These are phyloP conservation scores for Parathielavia appendiculata DNA, from an alignment of 495 filamentous ascomycete species.

Conservation along the genomic window DNA sequence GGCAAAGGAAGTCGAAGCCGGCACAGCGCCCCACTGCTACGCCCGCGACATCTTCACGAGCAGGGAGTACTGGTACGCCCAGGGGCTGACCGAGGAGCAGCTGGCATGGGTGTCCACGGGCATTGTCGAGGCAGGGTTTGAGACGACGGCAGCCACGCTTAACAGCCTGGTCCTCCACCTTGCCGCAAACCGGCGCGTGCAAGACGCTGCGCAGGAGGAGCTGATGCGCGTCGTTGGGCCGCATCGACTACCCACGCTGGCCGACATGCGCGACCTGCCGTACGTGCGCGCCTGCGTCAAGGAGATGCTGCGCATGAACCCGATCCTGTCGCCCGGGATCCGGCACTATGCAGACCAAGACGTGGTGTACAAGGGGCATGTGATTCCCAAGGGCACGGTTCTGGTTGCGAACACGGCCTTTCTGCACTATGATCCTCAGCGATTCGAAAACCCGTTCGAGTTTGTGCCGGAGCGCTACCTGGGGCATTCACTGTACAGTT, in stretches of 20 bases:
- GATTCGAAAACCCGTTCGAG: slow-evolving; percentile 36
- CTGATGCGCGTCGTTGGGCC: slow-evolving; percentile 50
- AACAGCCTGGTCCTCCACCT: slow-evolving; percentile 58
- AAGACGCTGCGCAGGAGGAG: slow-evolving; percentile 48
- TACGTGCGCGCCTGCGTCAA: slow-evolving; percentile 50
- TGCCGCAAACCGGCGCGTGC: slow-evolving; percentile 46
- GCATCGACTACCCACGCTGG: slow-evolving; percentile 47
- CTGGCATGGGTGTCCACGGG: too few species aligned
- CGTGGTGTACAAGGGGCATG: slow-evolving; percentile 47
- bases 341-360: slow-evolving; percentile 52
- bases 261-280: slow-evolving; percentile 47
- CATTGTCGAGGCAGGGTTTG: slow-evolving; percentile 56
- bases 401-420: slow-evolving; percentile 48
- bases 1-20: too few species aligned
- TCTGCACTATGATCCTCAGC: slow-evolving; percentile 36
- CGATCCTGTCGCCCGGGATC: slow-evolving; percentile 52
- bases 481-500: slow-evolving; percentile 26
- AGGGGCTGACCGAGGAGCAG: too few species aligned
- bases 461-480: slow-evolving; percentile 34
- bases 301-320: slow-evolving; percentile 57
- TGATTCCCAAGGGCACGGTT: slow-evolving; percentile 47
- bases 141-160: slow-evolving; percentile 49
- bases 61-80: too few species aligned
- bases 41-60: too few species aligned
- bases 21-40: too few species aligned